A percentile compares a stretch with the other conserved stretches of the same genome.
Evolutionary conservation across 1,284 basidiomycete genomes (phyloP).

Genomic region (Neolentinus lepideus): DNA sequence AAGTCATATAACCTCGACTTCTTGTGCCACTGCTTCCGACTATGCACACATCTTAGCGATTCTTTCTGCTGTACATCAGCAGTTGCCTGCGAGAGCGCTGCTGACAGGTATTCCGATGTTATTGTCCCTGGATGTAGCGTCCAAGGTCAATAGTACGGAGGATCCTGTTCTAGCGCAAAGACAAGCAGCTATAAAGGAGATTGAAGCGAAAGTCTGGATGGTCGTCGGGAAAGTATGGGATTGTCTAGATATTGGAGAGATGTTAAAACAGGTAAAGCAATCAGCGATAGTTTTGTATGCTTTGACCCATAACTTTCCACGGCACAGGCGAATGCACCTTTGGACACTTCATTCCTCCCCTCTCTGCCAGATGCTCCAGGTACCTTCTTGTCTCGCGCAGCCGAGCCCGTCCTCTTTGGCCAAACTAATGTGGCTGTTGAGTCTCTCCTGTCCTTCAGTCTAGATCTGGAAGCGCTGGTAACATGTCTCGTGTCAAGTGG

Average conservation of each 20-base stretch:
- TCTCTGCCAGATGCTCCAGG: constrained; percentile 12
- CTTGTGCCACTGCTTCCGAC: constrained; percentile 64
- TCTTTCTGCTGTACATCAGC: constrained; percentile 60
- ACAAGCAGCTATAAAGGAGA: constrained; percentile 53
- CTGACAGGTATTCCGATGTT: constrained; percentile 84
- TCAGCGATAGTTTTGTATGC: neutral
- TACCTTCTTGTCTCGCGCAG: constrained; percentile 30
- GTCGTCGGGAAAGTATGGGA: constrained; percentile 71
- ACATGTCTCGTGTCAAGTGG: neutral
- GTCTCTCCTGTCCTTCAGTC: neutral
- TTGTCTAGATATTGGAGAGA: constrained; percentile 40
- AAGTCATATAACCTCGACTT: constrained; percentile 35
- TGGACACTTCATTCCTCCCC: neutral
- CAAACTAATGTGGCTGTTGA: neutral
- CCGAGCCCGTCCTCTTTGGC: neutral
- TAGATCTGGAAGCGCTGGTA: neutral
- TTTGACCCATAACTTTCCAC: neutral
- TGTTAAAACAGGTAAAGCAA: constrained; percentile 47
- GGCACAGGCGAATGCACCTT: neutral
- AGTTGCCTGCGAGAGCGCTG: constrained; percentile 67
- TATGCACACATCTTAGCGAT: constrained; percentile 72
- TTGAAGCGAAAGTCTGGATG: constrained; percentile 61
- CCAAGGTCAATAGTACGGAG: constrained; percentile 31
- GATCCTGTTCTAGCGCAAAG: constrained; percentile 38
- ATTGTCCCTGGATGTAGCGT: constrained; percentile 61